A percentile compares a stretch with the other conserved stretches of the same genome.
Conservation (phyloP, 176 grass and related monocot genomes). For the Oryza glumipatula region DNA sequence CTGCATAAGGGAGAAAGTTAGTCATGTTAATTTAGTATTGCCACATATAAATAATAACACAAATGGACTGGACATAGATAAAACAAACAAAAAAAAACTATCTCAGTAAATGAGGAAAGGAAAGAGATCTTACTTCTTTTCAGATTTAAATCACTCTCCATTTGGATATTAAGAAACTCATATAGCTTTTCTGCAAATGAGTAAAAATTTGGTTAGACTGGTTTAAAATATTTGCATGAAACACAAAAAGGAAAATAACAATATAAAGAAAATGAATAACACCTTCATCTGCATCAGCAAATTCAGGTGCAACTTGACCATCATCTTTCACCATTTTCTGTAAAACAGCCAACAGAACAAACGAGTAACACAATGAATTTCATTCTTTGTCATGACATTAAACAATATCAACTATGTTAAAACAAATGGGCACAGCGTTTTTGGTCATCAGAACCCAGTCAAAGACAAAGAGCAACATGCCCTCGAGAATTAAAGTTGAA, state of each 20-base stretch:
- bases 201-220: slow-evolving; percentile 1
- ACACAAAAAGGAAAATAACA: not conserved
- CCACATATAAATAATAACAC: not conserved
- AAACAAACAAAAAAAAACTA: not conserved
- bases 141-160: slow-evolving; percentile 89
- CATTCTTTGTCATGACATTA: slow-evolving; percentile 1
- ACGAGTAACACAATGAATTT: not conserved
- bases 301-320: slow-evolving; percentile 76
- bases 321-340: slow-evolving; percentile 74
- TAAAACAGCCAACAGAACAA: slow-evolving; percentile 36
- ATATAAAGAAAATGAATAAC: not conserved
- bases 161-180: slow-evolving; percentile 75
- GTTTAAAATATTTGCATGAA: slow-evolving; percentile 3
- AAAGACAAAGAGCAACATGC: not conserved
- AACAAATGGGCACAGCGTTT: not conserved
- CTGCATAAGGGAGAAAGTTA: slow-evolving; percentile 40
- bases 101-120: not conserved
- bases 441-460: not conserved
- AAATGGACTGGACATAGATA: slow-evolving; percentile 19
- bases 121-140: slow-evolving; percentile 70
- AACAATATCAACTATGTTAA: not conserved
- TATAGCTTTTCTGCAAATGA: slow-evolving; percentile 78
- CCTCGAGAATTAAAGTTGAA: not conserved
- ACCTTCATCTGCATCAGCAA: slow-evolving; percentile 89
- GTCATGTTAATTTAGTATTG: slow-evolving; percentile 11